A percentile compares a stretch with the other conserved stretches of the same genome.
phyloP scores from a whole-genome alignment of 192 early-diverging fungal species.

The Coemansia sp. region DNA sequence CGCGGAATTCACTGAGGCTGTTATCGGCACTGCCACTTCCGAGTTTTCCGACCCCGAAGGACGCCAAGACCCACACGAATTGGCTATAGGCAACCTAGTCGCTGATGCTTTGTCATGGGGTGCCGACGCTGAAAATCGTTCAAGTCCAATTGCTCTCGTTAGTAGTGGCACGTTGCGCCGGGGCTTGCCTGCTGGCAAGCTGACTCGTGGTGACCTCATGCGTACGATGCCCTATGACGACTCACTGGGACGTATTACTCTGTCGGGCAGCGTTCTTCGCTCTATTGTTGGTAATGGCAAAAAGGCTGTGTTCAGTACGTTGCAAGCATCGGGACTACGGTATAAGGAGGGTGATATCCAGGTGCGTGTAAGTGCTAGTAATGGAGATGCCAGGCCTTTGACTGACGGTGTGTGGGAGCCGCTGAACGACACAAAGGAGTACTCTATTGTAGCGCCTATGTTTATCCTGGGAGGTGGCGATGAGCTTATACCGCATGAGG shows the following conservation, averaged over 20 bases:
- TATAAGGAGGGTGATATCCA: conserved; percentile 12
- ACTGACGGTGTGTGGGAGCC: conserved; percentile 28
- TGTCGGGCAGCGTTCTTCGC: conserved; percentile 58
- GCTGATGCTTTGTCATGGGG: conserved; percentile 63
- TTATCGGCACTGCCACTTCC: conserved; percentile 49
- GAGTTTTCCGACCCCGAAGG: conserved; percentile 48
- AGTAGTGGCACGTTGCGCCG: conserved; percentile 67
- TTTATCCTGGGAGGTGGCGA: conserved; percentile 70
- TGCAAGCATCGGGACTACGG: conserved; percentile 64
- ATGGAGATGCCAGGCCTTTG: conserved; percentile 19
- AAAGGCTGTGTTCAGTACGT: conserved; percentile 49
- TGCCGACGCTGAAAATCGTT: conserved; percentile 7
- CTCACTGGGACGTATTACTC: conserved; percentile 43
- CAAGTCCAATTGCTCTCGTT: conserved; percentile 50
- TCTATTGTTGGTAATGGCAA: conserved; percentile 49
- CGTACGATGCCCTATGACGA: conserved; percentile 69
- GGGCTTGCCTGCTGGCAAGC: conserved; percentile 52
- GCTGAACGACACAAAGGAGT: conserved; percentile 45
- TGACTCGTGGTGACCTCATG: conserved; percentile 61
- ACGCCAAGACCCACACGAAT: conserved; percentile 51
- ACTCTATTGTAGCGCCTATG: conserved; percentile 56
- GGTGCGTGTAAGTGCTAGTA: background rate
- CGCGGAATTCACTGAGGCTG: conserved; percentile 24
- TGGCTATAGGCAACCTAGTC: conserved; percentile 65
- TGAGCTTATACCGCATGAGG: conserved; percentile 39